Conservation (phyloP, 495 filamentous ascomycete species). For the Chaetomium fimeti region DNA sequence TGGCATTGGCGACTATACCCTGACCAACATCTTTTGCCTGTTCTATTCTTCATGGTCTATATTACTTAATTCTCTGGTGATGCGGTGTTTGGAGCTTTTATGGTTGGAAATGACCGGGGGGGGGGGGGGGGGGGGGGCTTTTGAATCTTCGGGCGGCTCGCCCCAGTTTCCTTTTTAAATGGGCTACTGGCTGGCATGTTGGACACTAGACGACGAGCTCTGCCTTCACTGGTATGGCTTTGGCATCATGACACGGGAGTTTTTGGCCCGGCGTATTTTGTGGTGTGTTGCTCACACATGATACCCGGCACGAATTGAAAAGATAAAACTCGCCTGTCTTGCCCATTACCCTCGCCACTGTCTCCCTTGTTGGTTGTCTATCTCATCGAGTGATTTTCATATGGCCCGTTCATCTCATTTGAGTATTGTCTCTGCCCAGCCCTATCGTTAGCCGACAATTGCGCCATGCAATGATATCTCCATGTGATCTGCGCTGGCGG, state of each 20-base stretch:
- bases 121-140: slow-evolving; percentile 1
- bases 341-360: not conserved
- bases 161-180: slow-evolving; percentile 14
- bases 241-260: slow-evolving; percentile 18
- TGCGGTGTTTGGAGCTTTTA: slow-evolving; percentile 34
- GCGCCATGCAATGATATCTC: not conserved
- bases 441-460: not conserved
- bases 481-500: not conserved
- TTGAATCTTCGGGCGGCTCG: slow-evolving; percentile 26
- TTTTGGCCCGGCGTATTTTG: not conserved
- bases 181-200: slow-evolving; percentile 34
- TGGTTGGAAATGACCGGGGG: not conserved
- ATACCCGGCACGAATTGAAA: slow-evolving; percentile 23
- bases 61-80: slow-evolving; percentile 28
- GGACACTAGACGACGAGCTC: slow-evolving; percentile 23
- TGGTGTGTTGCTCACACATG: slow-evolving; percentile 17
- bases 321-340: slow-evolving; percentile 17
- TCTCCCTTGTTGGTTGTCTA: not conserved
- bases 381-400: not conserved
- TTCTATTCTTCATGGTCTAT: slow-evolving; percentile 19
- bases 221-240: not conserved
- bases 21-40: slow-evolving; percentile 3
- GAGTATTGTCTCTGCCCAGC: too few relatives aligned
- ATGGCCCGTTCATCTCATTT: too few relatives aligned
- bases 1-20: slow-evolving; percentile 17